Percentiles rank a stretch among this genome's conserved stretches.
Evolutionary conservation across 75 land plant species (phyloP).

Genomic region (Sequoia sempervirens): DNA sequence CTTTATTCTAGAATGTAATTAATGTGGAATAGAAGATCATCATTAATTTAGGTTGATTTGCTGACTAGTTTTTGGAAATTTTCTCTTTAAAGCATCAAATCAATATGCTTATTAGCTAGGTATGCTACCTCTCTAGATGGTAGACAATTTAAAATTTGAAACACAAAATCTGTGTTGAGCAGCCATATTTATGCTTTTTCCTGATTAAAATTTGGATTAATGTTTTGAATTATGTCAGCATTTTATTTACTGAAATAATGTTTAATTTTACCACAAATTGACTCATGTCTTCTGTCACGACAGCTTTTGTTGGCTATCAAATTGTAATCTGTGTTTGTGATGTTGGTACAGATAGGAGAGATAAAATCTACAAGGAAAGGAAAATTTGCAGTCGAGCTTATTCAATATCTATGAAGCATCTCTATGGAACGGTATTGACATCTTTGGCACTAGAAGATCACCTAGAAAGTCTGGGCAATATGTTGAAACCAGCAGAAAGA

Average conservation of each 20-base stretch:
- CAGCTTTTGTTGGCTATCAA: background rate
- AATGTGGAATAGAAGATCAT: background rate
- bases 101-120: background rate
- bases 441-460: background rate
- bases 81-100: background rate
- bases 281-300: background rate
- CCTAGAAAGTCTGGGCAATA: background rate
- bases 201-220: background rate
- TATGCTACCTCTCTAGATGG: background rate
- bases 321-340: background rate
- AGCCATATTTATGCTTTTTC: background rate
- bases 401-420: constrained; percentile 45
- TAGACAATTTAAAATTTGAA: background rate
- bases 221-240: background rate
- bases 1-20: background rate
- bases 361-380: constrained; percentile 79
- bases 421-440: background rate
- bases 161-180: background rate
- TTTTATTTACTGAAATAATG: background rate
- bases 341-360: constrained; percentile 72
- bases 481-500: background rate
- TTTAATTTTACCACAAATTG: background rate
- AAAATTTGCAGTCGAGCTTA: constrained; percentile 80
- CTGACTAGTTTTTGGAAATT: background rate
- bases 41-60: background rate